Evolutionary conservation across 2,329 filamentous ascomycete genomes (phyloP), one percentile per base, ranked within the genome.

Genomic region (Simplicillium aogashimaense): DNA sequence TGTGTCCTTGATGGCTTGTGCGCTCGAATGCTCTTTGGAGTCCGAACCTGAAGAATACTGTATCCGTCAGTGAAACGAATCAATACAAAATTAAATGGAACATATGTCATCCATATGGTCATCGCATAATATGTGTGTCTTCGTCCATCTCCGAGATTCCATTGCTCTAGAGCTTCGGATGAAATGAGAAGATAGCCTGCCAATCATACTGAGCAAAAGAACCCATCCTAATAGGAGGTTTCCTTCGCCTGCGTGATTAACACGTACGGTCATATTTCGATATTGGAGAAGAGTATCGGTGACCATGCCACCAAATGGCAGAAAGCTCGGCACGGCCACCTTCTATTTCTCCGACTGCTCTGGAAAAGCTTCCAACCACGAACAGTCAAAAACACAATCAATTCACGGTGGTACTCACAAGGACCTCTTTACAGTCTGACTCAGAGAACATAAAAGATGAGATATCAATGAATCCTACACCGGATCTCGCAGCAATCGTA

Each of bases 401-500:
- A 37, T 40, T 35, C 38, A 43, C 29, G 29, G 37, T 25, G 9
- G 14, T 29, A 61, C 62, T 60, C 57, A 66, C 63, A 50, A 53
- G 43, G 16, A 66, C 39, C 28, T 53, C 52, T 12, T 46, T 50
- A 43, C 86, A 89, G 59, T 97, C 85, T 2, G 64, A 59, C 45
- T 78, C 70, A 1, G 72, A 61, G 35, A 97, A 63, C 17, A 95
- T 64, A 46, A 98, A 81, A 10, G 81, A 84, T 25, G 80, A 78
- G 35, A 88, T 66, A 55, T 95, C 88, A 39, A 97, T 81, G 47
- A 95, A 82, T 0, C 86, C 87, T 20, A 82, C 70, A 1, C 80
- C 75, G 7, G 68, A 43, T 29, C 73, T 72, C 2, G 87, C 83
- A 14, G 72, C 64, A 41, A 95, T 81, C 46, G 71, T 75, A 50